Conservation (phyloP, 2,329 filamentous ascomycete species). For the Alternaria triticina region DNA sequence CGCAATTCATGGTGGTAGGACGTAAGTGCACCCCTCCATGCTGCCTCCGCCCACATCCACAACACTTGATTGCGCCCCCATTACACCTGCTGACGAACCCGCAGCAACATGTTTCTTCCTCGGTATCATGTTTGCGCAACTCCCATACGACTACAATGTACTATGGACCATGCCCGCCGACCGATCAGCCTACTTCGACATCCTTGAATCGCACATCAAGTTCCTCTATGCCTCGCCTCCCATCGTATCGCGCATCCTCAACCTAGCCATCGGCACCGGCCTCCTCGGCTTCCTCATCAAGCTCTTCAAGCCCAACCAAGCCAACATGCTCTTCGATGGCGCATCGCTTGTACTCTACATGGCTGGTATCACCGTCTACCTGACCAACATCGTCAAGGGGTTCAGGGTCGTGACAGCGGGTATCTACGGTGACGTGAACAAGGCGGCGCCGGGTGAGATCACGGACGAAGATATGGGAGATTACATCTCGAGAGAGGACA, state of each 20-base stretch:
- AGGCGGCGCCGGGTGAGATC: constrained; percentile 41
- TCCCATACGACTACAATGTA: constrained; percentile 94
- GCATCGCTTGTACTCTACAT: constrained; percentile 75
- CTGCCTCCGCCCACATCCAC: constrained; percentile 8
- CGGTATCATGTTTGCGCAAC: constrained; percentile 93
- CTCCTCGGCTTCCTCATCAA: constrained; percentile 90
- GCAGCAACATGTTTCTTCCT: constrained; percentile 89
- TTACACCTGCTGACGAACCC: constrained; percentile 14
- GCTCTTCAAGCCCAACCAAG: constrained; percentile 90
- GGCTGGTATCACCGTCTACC: constrained; percentile 89
- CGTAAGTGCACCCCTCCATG: constrained; percentile 65
- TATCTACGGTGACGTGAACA: constrained; percentile 62
- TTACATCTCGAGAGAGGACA: constrained; percentile 83
- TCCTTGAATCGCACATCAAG: constrained; percentile 86
- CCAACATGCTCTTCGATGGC: constrained; percentile 93
- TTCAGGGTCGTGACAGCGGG: constrained; percentile 81
- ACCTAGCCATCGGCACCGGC: constrained; percentile 88
- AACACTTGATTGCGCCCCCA: constrained; percentile 1
- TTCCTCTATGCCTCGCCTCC: constrained; percentile 92
- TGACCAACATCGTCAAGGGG: constrained; percentile 96
- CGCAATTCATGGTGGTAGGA: constrained; percentile 95
- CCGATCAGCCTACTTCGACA: constrained; percentile 73
- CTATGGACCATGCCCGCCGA: constrained; percentile 76
- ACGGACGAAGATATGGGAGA: constrained; percentile 58
- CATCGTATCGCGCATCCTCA: constrained; percentile 89